Conservation (phyloP, 2,329 filamentous ascomycete species). For the Esteya vermicola region DNA sequence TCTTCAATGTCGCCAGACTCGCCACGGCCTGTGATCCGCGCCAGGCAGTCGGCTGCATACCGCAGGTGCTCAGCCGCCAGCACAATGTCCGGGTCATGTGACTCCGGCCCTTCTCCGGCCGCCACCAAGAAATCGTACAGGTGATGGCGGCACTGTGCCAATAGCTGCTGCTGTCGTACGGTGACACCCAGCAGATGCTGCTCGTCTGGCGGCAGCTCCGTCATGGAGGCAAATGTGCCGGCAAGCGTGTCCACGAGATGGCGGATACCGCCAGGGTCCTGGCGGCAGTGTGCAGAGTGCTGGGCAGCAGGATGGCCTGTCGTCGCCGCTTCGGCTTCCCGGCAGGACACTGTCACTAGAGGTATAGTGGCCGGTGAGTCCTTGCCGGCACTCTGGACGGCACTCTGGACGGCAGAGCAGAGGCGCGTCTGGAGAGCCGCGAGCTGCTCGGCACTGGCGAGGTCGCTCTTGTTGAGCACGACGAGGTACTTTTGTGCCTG, state of each 20-base stretch:
- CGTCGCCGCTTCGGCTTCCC: neutral
- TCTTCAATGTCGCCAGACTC: conserved; percentile 87
- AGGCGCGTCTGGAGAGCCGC: conserved; percentile 17
- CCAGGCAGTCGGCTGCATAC: conserved; percentile 64
- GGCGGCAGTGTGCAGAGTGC: neutral
- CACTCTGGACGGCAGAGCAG: conserved; percentile 12
- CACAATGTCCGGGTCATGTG: conserved; percentile 55
- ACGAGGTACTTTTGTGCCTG: conserved; percentile 34
- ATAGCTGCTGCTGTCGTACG: conserved; percentile 71
- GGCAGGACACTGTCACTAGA: conserved; percentile 4
- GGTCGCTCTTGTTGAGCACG: conserved; percentile 50
- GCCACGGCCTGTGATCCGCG: conserved; percentile 74
- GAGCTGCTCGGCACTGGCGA: conserved; percentile 23
- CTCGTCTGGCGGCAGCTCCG: conserved; percentile 53
- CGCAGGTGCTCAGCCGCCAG: conserved; percentile 81
- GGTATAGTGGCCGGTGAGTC: too few species aligned
- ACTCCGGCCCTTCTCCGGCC: conserved; percentile 1
- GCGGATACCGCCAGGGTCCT: conserved; percentile 47
- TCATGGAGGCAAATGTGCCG: conserved; percentile 56
- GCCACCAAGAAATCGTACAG: conserved; percentile 57
- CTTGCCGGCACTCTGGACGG: neutral
- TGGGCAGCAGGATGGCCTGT: neutral
- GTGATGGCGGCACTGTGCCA: conserved; percentile 57
- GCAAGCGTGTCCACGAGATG: conserved; percentile 57
- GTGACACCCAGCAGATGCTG: conserved; percentile 82